phyloP scores from a whole-genome alignment of 116 monocot species.

The Iris pallida region DNA sequence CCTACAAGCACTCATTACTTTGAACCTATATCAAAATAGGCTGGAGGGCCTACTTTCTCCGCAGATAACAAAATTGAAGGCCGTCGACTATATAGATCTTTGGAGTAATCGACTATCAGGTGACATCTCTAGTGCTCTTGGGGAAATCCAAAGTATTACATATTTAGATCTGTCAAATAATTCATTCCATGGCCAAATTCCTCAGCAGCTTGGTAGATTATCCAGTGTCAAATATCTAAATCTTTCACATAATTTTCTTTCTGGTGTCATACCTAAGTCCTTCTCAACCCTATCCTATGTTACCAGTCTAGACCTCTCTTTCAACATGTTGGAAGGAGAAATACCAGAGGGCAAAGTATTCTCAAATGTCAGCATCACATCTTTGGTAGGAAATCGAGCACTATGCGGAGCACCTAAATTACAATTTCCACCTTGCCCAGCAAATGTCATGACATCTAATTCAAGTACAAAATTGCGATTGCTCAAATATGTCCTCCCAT shows the following conservation, averaged over 20 bases:
- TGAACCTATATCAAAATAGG: too few species aligned
- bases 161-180: constrained; percentile 4
- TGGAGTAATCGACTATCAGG: too few species aligned
- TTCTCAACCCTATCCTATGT: background rate
- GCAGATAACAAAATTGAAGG: too few species aligned
- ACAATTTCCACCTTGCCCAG: background rate
- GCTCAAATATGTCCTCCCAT: constrained; percentile 4
- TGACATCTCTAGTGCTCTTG: background rate
- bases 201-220: background rate
- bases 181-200: constrained; percentile 9
- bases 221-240: background rate
- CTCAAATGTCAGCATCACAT: constrained; percentile 2
- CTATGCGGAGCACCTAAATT: constrained; percentile 1
- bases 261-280: background rate
- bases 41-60: too few species aligned
- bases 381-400: background rate
- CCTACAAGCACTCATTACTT: too few species aligned
- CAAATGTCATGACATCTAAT: background rate
- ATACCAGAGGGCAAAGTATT: background rate
- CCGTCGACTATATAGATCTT: too few species aligned
- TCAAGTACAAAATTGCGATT: background rate
- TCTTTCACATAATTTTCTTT: constrained; percentile 2
- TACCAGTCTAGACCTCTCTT: constrained; percentile 7
- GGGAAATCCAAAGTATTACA: background rate
- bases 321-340: constrained; percentile 10